These are phyloP conservation scores for Metschnikowia shivogae DNA, from an alignment of 805 yeast genomes.

Conservation along the genomic window DNA sequence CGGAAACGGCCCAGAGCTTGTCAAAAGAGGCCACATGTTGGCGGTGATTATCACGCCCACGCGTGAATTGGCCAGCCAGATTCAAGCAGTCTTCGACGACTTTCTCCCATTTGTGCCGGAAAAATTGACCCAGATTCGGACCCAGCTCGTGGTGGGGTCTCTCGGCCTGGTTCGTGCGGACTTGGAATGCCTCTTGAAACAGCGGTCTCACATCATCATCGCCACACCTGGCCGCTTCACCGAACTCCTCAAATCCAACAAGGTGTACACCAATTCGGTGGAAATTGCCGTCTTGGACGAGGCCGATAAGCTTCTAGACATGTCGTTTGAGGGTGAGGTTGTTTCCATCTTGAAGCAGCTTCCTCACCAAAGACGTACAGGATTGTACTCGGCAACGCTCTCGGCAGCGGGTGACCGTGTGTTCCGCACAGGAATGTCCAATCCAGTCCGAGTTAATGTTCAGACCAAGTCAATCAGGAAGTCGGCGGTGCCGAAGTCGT, in stretches of 20 bases:
- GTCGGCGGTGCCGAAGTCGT: slow-evolving; percentile 52
- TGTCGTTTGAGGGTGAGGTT: slow-evolving; percentile 68
- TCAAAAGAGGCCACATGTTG: slow-evolving; percentile 62
- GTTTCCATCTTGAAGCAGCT: slow-evolving; percentile 60
- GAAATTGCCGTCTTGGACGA: slow-evolving; percentile 84
- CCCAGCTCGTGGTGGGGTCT: slow-evolving; percentile 67
- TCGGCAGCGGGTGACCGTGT: slow-evolving; percentile 74
- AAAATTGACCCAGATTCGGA: slow-evolving; percentile 37
- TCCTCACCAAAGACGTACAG: slow-evolving; percentile 92
- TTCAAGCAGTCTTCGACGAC: slow-evolving; percentile 58
- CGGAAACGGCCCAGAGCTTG: slow-evolving; percentile 22
- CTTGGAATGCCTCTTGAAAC: slow-evolving; percentile 48
- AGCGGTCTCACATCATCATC: slow-evolving; percentile 68
- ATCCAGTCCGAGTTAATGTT: slow-evolving; percentile 86
- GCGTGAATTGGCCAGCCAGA: slow-evolving; percentile 67
- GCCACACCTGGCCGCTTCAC: slow-evolving; percentile 90
- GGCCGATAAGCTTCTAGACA: slow-evolving; percentile 84
- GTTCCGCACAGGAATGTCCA: slow-evolving; percentile 85
- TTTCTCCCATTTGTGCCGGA: slow-evolving; percentile 58
- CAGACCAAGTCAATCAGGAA: slow-evolving; percentile 42
- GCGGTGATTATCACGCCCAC: slow-evolving; percentile 75
- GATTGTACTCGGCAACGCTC: slow-evolving; percentile 90
- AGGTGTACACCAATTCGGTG: slow-evolving; percentile 57
- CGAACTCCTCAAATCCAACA: slow-evolving; percentile 62
- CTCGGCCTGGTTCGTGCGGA: slow-evolving; percentile 66